Percentiles rank a stretch among this genome's conserved stretches.
Conservation (phyloP, 225 moss, liverwort and hornwort genomes). For the Antitrichia curtipendula region DNA sequence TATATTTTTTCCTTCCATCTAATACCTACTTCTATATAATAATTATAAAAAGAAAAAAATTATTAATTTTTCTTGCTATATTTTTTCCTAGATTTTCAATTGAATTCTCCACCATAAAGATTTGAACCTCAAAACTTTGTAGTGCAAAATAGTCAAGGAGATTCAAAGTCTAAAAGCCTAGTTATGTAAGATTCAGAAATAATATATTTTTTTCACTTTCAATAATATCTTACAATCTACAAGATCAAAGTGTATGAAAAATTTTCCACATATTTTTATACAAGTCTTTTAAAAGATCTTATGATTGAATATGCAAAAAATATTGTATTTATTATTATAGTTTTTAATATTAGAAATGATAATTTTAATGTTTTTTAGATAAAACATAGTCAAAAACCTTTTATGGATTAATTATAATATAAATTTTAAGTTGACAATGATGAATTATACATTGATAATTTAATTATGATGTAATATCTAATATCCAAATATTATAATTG, state of each 20-base stretch:
- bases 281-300: not conserved
- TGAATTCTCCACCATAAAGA: rapidly evolving
- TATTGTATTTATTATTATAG: too few relatives aligned
- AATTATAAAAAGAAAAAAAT: not conserved
- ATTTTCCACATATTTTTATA: not conserved
- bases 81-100: not conserved
- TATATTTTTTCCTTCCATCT: not conserved
- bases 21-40: not conserved
- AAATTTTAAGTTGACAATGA: not conserved
- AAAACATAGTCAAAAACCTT: not conserved
- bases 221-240: not conserved
- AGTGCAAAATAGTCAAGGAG: not conserved
- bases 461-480: too few relatives aligned
- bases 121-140: not conserved
- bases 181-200: not conserved
- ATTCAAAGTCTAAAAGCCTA: not conserved
- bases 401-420: not conserved
- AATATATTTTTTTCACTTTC: not conserved
- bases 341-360: not conserved
- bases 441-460: not conserved
- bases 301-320: not conserved
- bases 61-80: not conserved
- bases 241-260: not conserved
- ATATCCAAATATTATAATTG: not conserved
- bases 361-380: not conserved